A percentile compares a stretch with the other conserved stretches of the same genome.
phyloP scores from a whole-genome alignment of 768 basidiomycete species.

The Suillus subluteus region DNA sequence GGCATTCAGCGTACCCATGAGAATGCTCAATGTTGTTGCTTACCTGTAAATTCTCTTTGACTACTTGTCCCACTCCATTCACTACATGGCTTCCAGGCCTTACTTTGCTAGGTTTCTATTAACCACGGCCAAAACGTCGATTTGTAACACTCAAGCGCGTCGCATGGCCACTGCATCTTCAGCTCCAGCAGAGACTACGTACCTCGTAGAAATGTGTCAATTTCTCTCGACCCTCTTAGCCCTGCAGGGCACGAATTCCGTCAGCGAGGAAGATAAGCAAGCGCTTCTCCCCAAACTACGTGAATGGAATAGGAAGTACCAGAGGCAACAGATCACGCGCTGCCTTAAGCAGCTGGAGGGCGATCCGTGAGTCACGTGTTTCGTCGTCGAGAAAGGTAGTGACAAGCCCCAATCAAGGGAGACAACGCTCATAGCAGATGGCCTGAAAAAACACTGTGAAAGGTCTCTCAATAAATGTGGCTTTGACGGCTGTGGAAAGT shows the following conservation, averaged over 20 bases:
- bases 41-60: constrained; percentile 33
- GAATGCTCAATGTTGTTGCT: constrained; percentile 38
- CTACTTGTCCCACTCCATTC: neutral
- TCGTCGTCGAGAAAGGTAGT: constrained; percentile 1
- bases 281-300: constrained; percentile 38
- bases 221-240: constrained; percentile 45
- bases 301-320: constrained; percentile 35
- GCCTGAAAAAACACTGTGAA: constrained; percentile 36
- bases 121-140: constrained; percentile 33
- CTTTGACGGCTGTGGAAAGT: constrained; percentile 29
- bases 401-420: constrained; percentile 20
- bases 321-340: constrained; percentile 23
- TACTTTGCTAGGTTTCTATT: constrained; percentile 45
- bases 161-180: constrained; percentile 32
- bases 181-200: constrained; percentile 19
- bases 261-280: constrained; percentile 36
- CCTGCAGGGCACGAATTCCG: constrained; percentile 37
- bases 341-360: constrained; percentile 38
- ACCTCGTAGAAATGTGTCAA: constrained; percentile 41
- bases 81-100: constrained; percentile 29
- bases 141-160: constrained; percentile 41
- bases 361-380: constrained; percentile 27
- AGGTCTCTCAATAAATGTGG: constrained; percentile 36
- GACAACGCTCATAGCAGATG: constrained; percentile 31
- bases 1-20: constrained; percentile 28